These are phyloP conservation scores for Solanum peruvianum DNA, from an alignment of 257 asterid genomes.

Conservation along the genomic window DNA sequence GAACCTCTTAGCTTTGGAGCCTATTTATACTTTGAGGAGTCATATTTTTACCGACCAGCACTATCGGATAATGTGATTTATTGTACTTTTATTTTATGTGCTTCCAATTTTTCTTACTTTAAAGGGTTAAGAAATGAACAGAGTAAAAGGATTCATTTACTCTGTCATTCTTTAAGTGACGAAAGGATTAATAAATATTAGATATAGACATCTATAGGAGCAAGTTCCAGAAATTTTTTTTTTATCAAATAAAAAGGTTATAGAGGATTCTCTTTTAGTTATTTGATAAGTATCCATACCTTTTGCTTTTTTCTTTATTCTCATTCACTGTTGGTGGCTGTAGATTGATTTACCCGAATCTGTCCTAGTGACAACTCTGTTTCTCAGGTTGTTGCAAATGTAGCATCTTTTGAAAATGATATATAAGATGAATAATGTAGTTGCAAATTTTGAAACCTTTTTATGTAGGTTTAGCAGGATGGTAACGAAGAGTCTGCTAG, in stretches of 20 bases:
- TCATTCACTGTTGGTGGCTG: background rate
- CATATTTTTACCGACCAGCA: background rate
- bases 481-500: slow-evolving; percentile 78
- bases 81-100: background rate
- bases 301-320: background rate
- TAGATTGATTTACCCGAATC: background rate
- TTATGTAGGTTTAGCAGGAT: slow-evolving; percentile 66
- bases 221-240: background rate
- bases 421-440: background rate
- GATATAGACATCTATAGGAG: background rate
- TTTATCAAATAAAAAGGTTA: background rate
- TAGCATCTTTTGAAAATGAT: background rate
- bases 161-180: background rate
- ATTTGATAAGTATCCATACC: background rate
- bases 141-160: background rate
- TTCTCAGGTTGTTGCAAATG: background rate
- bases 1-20: background rate
- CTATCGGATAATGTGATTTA: background rate
- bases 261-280: background rate
- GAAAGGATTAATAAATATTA: background rate
- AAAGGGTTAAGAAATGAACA: background rate
- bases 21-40: background rate
- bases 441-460: background rate
- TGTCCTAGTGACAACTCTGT: background rate
- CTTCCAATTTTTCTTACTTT: background rate